Conservation (phyloP, 495 filamentous ascomycete species). For the Wilcoxina mikolae region DNA sequence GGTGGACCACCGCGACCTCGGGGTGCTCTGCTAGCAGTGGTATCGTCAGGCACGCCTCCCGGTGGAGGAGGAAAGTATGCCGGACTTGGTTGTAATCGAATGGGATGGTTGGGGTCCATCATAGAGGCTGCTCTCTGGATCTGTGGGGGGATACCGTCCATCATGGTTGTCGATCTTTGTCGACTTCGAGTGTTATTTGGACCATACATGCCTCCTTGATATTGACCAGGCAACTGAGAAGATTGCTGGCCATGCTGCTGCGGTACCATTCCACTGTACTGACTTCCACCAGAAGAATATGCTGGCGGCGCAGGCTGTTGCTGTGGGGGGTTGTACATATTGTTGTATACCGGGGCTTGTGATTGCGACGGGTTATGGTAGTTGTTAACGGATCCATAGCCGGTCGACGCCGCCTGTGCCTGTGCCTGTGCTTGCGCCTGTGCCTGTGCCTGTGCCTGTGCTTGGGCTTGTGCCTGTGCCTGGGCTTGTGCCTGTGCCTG, state of each 20-base stretch:
- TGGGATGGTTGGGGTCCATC: constrained; percentile 87
- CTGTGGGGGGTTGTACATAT: constrained; percentile 29
- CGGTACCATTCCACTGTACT: constrained; percentile 41
- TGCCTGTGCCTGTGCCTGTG: constrained; percentile 41
- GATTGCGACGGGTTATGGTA: constrained; percentile 44
- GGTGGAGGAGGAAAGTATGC: constrained; percentile 96
- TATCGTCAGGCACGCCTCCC: constrained; percentile 44
- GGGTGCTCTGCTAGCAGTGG: constrained; percentile 57
- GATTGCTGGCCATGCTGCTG: constrained; percentile 36
- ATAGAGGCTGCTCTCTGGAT: constrained; percentile 96
- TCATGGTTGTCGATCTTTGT: constrained; percentile 89
- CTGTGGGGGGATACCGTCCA: constrained; percentile 85
- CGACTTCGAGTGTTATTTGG: constrained; percentile 72
- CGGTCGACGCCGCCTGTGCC: constrained; percentile 37
- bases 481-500: constrained; percentile 42
- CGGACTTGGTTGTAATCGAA: constrained; percentile 85
- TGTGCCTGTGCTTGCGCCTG: constrained; percentile 40
- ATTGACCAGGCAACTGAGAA: constrained; percentile 45
- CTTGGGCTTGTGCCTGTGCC: constrained; percentile 37
- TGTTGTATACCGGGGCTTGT: constrained; percentile 56
- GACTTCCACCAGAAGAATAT: constrained; percentile 42
- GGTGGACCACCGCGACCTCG: constrained; percentile 53
- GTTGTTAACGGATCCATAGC: constrained; percentile 25
- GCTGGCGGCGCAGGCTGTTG: constrained; percentile 69
- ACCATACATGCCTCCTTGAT: constrained; percentile 52